Percentiles rank a stretch among this genome's conserved stretches.
Conservation (phyloP, 2,329 filamentous ascomycete species). For the Alternaria incomplexa region DNA sequence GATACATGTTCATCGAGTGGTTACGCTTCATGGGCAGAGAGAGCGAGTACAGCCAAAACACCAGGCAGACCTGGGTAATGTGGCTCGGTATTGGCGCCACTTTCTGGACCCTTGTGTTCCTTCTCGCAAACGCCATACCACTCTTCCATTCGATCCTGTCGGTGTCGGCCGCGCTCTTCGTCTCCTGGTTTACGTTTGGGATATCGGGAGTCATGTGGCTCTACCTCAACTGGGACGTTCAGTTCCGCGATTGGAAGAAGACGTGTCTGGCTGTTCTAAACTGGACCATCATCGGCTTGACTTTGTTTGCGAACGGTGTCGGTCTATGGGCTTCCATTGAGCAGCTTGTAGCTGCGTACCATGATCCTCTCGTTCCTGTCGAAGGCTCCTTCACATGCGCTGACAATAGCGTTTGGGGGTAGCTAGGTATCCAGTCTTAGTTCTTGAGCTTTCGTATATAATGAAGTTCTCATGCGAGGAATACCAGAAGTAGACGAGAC, state of each 20-base stretch:
- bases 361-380: background rate
- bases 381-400: slow-evolving; percentile 6
- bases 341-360: slow-evolving; percentile 3
- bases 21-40: slow-evolving; percentile 53
- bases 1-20: slow-evolving; percentile 67
- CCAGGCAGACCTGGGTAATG: slow-evolving; percentile 28
- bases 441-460: background rate
- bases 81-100: slow-evolving; percentile 42
- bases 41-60: slow-evolving; percentile 28
- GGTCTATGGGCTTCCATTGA: slow-evolving; percentile 3
- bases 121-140: slow-evolving; percentile 71
- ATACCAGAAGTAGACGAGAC: background rate
- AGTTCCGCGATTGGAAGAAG: slow-evolving; percentile 33
- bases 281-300: slow-evolving; percentile 16
- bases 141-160: slow-evolving; percentile 69
- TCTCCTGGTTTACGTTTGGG: slow-evolving; percentile 67
- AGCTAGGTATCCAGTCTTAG: background rate
- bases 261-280: slow-evolving; percentile 18
- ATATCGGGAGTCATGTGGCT: slow-evolving; percentile 34
- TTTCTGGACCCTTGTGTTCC: slow-evolving; percentile 67
- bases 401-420: slow-evolving; percentile 3
- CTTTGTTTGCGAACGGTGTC: slow-evolving; percentile 7
- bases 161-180: slow-evolving; percentile 64
- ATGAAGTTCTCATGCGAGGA: background rate
- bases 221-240: slow-evolving; percentile 46